Conservation (phyloP, 768 basidiomycete species). For the Trametes coccinea region DNA sequence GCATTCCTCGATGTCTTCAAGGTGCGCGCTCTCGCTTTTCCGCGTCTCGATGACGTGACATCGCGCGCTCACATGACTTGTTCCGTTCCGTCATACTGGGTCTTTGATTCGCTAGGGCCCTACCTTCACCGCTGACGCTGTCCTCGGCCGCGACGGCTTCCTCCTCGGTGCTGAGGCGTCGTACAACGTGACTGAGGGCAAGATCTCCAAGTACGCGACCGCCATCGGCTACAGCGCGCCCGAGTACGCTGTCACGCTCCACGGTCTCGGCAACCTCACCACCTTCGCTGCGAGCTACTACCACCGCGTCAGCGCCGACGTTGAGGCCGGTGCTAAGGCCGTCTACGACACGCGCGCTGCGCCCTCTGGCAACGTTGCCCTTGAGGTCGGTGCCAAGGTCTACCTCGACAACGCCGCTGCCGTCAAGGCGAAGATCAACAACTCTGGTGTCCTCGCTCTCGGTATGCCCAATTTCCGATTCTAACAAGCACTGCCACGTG, state of each 20-base stretch:
- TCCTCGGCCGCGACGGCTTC: conserved; percentile 96
- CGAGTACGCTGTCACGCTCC: conserved; percentile 91
- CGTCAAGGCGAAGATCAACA: conserved; percentile 99
- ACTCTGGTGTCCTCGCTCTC: conserved; percentile 85
- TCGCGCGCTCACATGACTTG: conserved; percentile 18
- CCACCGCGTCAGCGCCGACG: conserved; percentile 89
- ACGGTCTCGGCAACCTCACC: conserved; percentile 92
- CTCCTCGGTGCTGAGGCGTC: conserved; percentile 94
- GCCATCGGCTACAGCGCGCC: conserved; percentile 95
- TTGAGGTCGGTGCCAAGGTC: conserved; percentile 96
- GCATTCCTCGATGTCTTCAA: conserved; percentile 92
- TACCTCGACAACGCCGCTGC: conserved; percentile 88
- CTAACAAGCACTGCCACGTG: background rate
- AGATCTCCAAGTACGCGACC: conserved; percentile 87
- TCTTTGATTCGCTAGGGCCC: conserved; percentile 66
- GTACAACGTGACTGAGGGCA: conserved; percentile 95
- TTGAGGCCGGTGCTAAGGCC: conserved; percentile 95
- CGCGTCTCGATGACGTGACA: conserved; percentile 22
- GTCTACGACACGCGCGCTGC: conserved; percentile 94
- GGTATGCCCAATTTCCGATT: conserved; percentile 41
- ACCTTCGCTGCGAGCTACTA: conserved; percentile 97
- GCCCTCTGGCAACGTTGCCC: conserved; percentile 70
- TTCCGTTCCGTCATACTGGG: background rate
- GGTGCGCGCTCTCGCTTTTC: conserved; percentile 46
- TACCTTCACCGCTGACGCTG: conserved; percentile 94